Base-by-base conservation (phyloP, 768 basidiomycete species). In the Podaxis pistillaris region DNA sequence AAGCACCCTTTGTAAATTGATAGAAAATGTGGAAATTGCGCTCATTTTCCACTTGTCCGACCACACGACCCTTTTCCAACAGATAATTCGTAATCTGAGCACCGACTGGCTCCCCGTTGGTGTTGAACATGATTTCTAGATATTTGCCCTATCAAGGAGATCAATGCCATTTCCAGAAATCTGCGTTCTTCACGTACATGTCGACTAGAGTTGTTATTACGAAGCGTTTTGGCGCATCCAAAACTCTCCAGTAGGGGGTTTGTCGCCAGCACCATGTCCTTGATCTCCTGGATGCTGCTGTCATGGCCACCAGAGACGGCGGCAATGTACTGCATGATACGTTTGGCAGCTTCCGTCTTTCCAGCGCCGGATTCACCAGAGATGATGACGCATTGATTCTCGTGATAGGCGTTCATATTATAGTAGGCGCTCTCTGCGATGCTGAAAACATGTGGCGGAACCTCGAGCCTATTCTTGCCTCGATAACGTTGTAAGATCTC, bases 271-370 rank as follows among this genome's bases (percentile, higher is more conserved):
- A 99, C 97, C 97, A 99, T 99, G 72, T 98, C 96, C 79, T 98
- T 98, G 74, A 98, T 95, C 75, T 96, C 90, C 73, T 97, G 93
- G 63, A 98, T 98, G 67, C 93, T 94, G 69, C 84, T 90, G 69
- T 93, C 92, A 66, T 87, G 86, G 24, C 85, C 91, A 52, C 94
- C 93, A 15, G 94, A 94, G 0, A 98, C 97, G 9, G 93, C 97
- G 15, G 97, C 97, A 68, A 99, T 96, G 71, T 99, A 99, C 74
- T 98, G 96, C 97, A 99, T 99, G 75, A 99, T 98, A 54, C 95
- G 87, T 75, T 98, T 98, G 22, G 97, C 97, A 2, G 97, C 97
- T 75, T 98, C 97, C 2, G 97, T 99, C 82, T 99, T 99, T 56
- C 97, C 97, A 3, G 97, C 97, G 56, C 97, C 97, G 15, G 96